Evolutionary conservation across 352 stramenopile species (phyloP).

Genomic region (Globisporangium ultimum): DNA sequence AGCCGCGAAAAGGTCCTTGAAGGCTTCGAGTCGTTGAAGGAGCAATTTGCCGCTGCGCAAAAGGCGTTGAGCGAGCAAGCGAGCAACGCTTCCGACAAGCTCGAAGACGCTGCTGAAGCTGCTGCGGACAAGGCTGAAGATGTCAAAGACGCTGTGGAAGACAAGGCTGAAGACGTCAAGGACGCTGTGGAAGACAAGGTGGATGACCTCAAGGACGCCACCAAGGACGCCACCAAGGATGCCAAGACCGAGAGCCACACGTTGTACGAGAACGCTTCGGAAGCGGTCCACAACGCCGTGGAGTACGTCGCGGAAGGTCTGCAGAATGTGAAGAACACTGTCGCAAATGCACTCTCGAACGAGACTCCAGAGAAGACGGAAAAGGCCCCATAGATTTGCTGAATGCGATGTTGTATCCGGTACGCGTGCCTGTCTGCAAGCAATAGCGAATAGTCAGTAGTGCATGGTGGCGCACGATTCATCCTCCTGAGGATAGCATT

Average conservation of each 20-base stretch:
- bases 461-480: background rate
- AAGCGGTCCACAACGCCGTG: no score
- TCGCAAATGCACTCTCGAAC: no score
- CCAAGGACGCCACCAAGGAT: no score
- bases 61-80: conserved; percentile 21
- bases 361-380: no score
- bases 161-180: background rate
- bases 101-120: background rate
- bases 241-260: no score
- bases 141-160: background rate
- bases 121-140: conserved; percentile 7
- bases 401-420: background rate
- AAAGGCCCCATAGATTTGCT: background rate
- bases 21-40: conserved; percentile 36
- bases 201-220: no score
- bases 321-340: no score
- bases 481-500: background rate
- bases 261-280: no score
- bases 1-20: conserved; percentile 31
- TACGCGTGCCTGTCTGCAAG: background rate
- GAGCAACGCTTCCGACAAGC: conserved; percentile 1
- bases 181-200: no score
- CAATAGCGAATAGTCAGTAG: background rate
- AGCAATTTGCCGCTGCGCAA: conserved; percentile 22
- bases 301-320: no score